phyloP scores from a whole-genome alignment of 202 grass and related monocot genomes.

The Alloteropsis angusta region DNA sequence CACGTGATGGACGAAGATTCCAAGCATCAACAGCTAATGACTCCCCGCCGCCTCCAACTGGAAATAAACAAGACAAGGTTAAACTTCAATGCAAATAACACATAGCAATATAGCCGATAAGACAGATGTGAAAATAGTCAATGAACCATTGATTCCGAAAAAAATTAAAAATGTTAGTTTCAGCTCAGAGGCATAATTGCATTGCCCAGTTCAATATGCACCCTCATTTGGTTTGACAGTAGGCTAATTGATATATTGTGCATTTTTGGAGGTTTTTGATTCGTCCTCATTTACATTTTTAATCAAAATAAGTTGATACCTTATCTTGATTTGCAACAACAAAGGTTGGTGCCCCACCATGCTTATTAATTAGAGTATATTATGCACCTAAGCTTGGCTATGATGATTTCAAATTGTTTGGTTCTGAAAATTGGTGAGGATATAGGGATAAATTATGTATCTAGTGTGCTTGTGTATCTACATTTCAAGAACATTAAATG shows the following conservation, averaged over 20 bases:
- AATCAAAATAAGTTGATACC: background rate
- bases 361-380: background rate
- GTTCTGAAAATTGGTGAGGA: background rate
- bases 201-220: background rate
- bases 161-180: background rate
- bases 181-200: background rate
- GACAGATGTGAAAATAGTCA: background rate
- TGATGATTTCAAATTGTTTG: background rate
- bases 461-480: background rate
- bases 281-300: background rate
- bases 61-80: constrained; percentile 28
- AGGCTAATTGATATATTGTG: background rate
- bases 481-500: background rate
- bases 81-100: background rate
- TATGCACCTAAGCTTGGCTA: background rate
- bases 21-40: constrained; percentile 54
- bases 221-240: background rate
- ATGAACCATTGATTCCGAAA: background rate
- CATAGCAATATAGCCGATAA: background rate
- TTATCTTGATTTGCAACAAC: background rate
- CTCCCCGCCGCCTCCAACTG: constrained; percentile 44
- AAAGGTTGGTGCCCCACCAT: background rate
- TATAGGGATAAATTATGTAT: background rate
- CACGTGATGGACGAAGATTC: constrained; percentile 68
- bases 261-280: background rate